A percentile compares a stretch with the other conserved stretches of the same genome.
phyloP scores from a whole-genome alignment of 495 filamentous ascomycete genomes.

The Daldinia caldariorum region DNA sequence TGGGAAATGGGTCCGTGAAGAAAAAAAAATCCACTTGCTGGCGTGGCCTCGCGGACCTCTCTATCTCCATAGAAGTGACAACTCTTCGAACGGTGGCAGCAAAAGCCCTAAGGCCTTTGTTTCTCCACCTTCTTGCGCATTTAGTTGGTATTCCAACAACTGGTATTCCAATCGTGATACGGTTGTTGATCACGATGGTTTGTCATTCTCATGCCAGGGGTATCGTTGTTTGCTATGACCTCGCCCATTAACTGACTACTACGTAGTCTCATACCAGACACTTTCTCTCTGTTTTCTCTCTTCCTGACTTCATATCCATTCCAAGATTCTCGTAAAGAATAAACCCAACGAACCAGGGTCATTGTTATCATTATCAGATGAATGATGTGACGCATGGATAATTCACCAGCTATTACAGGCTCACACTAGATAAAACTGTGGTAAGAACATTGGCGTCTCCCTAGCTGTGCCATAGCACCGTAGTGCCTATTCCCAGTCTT shows the following conservation, averaged over 20 bases:
- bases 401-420: constrained; percentile 18
- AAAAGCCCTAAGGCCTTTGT: constrained; percentile 2
- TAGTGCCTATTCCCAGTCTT: not conserved
- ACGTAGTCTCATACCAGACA: constrained; percentile 20
- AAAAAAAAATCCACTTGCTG: constrained; percentile 33
- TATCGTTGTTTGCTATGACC: constrained; percentile 35
- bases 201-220: constrained; percentile 29
- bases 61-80: not conserved
- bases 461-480: not conserved
- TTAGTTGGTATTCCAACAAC: not conserved
- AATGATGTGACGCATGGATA: constrained; percentile 26
- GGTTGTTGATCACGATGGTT: constrained; percentile 2
- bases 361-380: constrained; percentile 5
- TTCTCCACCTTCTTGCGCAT: constrained; percentile 33
- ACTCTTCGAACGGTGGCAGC: constrained; percentile 5
- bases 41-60: constrained; percentile 26
- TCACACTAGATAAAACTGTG: constrained; percentile 1
- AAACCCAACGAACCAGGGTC: constrained; percentile 14
- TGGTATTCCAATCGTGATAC: constrained; percentile 6
- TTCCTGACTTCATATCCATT: constrained; percentile 33
- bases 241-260: constrained; percentile 7
- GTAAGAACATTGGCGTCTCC: constrained; percentile 5
- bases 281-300: not conserved
- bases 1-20: constrained; percentile 29
- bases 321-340: constrained; percentile 14